These are phyloP conservation scores for Populus hybrid DNA, from an alignment of 441 rosid species.

Conservation along the genomic window DNA sequence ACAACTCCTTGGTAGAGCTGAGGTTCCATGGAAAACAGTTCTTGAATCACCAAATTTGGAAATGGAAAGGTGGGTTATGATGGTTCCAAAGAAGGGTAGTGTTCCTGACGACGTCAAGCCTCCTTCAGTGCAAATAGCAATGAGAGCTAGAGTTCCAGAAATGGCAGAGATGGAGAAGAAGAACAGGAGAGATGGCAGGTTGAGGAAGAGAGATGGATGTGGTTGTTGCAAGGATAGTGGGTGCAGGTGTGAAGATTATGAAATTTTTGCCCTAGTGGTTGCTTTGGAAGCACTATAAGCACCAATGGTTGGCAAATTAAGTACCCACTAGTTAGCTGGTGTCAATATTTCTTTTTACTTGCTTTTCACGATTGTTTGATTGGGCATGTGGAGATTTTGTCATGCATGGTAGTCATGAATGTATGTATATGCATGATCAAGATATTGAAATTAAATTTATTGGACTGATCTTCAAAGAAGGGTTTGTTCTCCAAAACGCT, in stretches of 20 bases:
- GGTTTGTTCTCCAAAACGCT: too few species aligned
- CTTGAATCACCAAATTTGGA: conserved; percentile 55
- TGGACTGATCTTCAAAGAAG: too few species aligned
- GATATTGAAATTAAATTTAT: too few species aligned
- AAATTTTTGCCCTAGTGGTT: conserved; percentile 50
- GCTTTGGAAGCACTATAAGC: conserved; percentile 46
- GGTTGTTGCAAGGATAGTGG: conserved; percentile 37
- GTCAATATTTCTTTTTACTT: neutral
- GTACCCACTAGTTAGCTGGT: neutral
- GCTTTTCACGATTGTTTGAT: too few species aligned
- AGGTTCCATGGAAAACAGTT: conserved; percentile 59
- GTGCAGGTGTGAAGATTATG: conserved; percentile 43
- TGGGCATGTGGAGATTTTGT: neutral
- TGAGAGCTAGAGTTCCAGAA: conserved; percentile 37
- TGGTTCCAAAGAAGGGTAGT: conserved; percentile 26
- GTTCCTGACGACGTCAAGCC: conserved; percentile 33
- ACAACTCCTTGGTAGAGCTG: conserved; percentile 56
- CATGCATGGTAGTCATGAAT: neutral
- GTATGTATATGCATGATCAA: neutral
- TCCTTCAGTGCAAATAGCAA: conserved; percentile 46
- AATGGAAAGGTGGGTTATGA: conserved; percentile 51
- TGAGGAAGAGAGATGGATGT: conserved; percentile 30
- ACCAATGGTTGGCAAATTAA: neutral
- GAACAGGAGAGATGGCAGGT: conserved; percentile 22
- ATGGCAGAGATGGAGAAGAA: conserved; percentile 22